Evolutionary conservation across 202 grass and related monocot genomes (phyloP), one percentile per base, ranked within the genome.

Genomic region (Setaria italica): DNA sequence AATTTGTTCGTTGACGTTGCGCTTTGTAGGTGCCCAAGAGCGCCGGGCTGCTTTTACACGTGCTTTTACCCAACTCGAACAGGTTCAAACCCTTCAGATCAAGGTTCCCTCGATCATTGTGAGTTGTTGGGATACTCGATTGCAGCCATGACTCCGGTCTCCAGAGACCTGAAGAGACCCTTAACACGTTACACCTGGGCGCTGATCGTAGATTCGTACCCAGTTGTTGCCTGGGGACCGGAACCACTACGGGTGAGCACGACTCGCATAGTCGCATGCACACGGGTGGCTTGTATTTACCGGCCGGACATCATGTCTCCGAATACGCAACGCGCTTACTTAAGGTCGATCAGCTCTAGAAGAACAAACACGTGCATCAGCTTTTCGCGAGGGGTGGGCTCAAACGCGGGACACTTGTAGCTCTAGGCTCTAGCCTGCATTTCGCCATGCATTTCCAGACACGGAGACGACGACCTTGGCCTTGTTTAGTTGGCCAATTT

Each of bases 391-490:
- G 21, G 49, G 19, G 45, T 59, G 39, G 67, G 11, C 39, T 53
- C 7, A 47, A 25, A 19, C 15, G 13, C 4, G n/a, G 73, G 80
- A 64, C 66, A 57, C 55, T 9, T 69, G 86, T 70, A 62, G 60
- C 60, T 41, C 35, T 59, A 12, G 15, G 8, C 32, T 20, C 8
- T 42, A 57, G 67, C 59, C 33, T 30, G 13, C 51, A 19, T 11
- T n/a, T 5, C 4, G n/a, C 1, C 7, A 3, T 5, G 11, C 10
- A 30, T 62, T 49, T 71, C 74, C 59, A 84, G 34, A 73, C 47
- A 20, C 50, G 0, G 37, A 48, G 63, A 11, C 1, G 35, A 10
- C 59, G 39, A 41, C 4, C 3, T n/a, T n/a, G n/a, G n/a, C n/a
- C n/a, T n/a, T n/a, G n/a, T n/a, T n/a, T n/a, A n/a, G n/a, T n/a